phyloP scores from a whole-genome alignment of 2,329 filamentous ascomycete genomes.

The Hypoxylon sp. region DNA sequence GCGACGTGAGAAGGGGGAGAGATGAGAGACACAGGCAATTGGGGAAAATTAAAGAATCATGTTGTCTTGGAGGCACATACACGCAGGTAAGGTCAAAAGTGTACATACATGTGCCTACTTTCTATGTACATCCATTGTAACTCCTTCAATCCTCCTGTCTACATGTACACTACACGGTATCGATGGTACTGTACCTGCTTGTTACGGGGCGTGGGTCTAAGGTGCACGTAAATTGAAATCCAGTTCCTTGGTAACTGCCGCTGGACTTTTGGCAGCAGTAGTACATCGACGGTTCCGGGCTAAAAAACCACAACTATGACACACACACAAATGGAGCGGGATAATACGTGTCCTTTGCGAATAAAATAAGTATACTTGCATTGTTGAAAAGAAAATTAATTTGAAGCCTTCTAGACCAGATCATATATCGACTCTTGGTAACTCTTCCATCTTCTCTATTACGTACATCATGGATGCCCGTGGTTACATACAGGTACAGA shows the following conservation, averaged over 20 bases:
- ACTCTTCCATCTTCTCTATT: neutral
- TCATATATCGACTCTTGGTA: neutral
- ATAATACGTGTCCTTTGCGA: conserved; percentile 15
- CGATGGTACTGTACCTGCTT: conserved; percentile 17
- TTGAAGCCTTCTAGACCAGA: neutral
- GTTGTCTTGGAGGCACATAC: neutral
- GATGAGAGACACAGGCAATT: conserved; percentile 14
- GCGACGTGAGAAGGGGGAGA: conserved; percentile 7
- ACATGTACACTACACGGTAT: neutral
- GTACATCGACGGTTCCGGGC: conserved; percentile 10
- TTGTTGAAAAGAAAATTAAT: neutral
- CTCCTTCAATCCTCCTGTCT: neutral
- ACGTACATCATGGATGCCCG: neutral
- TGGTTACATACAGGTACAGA: neutral
- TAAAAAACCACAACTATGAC: neutral
- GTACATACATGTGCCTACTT: too few relatives aligned
- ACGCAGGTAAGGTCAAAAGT: too few relatives aligned
- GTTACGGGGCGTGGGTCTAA: conserved; percentile 13
- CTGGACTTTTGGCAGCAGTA: neutral
- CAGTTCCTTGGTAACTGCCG: conserved; percentile 16
- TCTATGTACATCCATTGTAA: neutral
- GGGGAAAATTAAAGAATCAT: conserved; percentile 2
- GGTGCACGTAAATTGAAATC: conserved; percentile 23
- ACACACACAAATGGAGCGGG: neutral
- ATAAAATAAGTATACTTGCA: neutral